Evolutionary conservation across 805 yeast species (phyloP).

Genomic region (Starmerella khaoyaiensis): DNA sequence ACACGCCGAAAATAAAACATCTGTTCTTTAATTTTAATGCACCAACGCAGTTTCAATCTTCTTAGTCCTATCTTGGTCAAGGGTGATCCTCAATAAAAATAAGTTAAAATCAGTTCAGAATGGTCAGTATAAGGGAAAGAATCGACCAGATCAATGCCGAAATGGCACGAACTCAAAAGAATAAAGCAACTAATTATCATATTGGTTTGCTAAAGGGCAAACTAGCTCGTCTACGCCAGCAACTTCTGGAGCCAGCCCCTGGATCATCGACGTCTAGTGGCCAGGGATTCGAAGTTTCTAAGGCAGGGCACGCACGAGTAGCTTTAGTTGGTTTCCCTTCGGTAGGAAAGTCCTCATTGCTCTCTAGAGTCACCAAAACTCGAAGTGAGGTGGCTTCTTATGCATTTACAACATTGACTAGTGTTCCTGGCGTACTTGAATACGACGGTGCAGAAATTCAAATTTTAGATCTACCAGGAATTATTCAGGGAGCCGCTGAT

Average conservation of each 20-base stretch:
- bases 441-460: conserved; percentile 96
- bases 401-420: conserved; percentile 89
- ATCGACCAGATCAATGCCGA: conserved; percentile 85
- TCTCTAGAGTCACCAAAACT: conserved; percentile 82
- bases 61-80: no score
- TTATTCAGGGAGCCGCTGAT: conserved; percentile 89
- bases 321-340: conserved; percentile 95
- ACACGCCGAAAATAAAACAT: neutral
- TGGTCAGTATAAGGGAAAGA: conserved; percentile 41
- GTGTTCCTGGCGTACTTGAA: conserved; percentile 90
- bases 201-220: conserved; percentile 89
- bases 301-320: conserved; percentile 92
- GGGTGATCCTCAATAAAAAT: no score
- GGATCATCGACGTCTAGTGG: conserved; percentile 59
- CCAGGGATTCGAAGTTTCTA: conserved; percentile 84
- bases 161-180: conserved; percentile 88
- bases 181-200: conserved; percentile 96
- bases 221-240: conserved; percentile 82
- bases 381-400: conserved; percentile 90
- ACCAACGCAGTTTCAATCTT: no score
- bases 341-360: conserved; percentile 87
- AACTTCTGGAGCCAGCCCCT: conserved; percentile 79
- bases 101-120: conserved; percentile 3
- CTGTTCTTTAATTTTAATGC: no score
- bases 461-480: conserved; percentile 95